A percentile compares a stretch with the other conserved stretches of the same genome.
Evolutionary conservation across 306 rosid genomes (phyloP).

Genomic region (Dicorynia guianensis): DNA sequence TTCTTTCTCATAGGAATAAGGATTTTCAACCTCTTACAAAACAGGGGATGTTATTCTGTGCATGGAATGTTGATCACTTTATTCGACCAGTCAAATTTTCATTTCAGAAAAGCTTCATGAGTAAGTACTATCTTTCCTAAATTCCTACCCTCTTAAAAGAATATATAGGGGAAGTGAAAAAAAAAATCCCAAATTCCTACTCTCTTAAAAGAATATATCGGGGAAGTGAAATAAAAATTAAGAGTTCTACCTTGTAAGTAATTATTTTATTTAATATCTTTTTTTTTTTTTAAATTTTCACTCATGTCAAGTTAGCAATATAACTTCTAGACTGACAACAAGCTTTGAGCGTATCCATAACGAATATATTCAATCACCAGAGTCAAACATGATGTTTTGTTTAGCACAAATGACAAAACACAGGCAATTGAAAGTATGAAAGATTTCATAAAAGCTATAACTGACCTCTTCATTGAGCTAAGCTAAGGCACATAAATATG

Average conservation of each 20-base stretch:
- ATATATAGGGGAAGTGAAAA: too few relatives aligned
- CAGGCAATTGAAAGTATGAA: neutral
- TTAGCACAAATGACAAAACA: neutral
- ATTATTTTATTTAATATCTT: too few relatives aligned
- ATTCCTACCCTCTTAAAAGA: too few relatives aligned
- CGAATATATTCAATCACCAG: neutral
- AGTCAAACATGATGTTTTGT: neutral
- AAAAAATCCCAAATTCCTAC: too few relatives aligned
- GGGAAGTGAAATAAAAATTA: too few relatives aligned
- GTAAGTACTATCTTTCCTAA: too few relatives aligned
- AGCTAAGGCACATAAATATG: neutral
- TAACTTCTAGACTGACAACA: neutral
- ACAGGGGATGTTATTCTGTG: neutral
- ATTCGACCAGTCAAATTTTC: neutral
- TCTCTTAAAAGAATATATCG: too few relatives aligned
- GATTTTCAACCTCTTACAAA: neutral
- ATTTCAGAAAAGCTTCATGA: too few relatives aligned
- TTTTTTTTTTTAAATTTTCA: neutral
- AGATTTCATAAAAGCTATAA: neutral
- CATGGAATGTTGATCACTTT: constrained; percentile 15
- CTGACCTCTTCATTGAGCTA: neutral
- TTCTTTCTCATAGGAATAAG: neutral
- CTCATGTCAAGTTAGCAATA: neutral
- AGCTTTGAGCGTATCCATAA: too few relatives aligned
- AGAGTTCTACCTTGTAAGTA: too few relatives aligned